phyloP scores from a whole-genome alignment of 306 rosid species.

The Styphnolobium japonicum region DNA sequence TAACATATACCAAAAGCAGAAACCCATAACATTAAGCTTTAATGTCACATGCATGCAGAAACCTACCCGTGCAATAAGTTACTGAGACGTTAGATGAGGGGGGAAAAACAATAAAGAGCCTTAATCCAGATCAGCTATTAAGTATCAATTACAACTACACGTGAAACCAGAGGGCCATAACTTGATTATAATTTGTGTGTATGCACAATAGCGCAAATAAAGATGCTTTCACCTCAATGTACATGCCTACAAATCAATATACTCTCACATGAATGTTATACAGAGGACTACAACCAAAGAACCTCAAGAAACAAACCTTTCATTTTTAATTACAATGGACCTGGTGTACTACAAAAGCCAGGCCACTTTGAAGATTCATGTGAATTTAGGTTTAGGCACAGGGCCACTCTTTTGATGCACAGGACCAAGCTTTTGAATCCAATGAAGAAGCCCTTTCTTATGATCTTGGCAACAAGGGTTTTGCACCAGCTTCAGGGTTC shows the following conservation, averaged over 20 bases:
- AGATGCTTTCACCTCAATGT: conserved; percentile 38
- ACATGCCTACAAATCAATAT: conserved; percentile 47
- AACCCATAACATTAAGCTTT: background rate
- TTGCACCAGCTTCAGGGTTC: conserved; percentile 59
- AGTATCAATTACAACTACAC: too few species aligned
- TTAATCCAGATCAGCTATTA: background rate
- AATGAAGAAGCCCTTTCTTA: conserved; percentile 80
- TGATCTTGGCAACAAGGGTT: conserved; percentile 65
- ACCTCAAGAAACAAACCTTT: conserved; percentile 50
- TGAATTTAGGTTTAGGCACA: conserved; percentile 78
- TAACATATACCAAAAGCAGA: conserved; percentile 23
- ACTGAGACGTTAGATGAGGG: background rate
- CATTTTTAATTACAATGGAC: conserved; percentile 65
- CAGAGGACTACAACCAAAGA: conserved; percentile 35
- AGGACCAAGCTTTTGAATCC: conserved; percentile 93
- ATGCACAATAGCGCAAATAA: conserved; percentile 21
- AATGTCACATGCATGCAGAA: conserved; percentile 7
- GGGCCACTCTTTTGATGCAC: conserved; percentile 45
- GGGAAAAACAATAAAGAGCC: background rate
- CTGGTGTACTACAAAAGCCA: conserved; percentile 55
- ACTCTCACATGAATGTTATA: conserved; percentile 35
- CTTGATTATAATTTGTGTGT: background rate
- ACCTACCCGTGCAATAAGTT: conserved; percentile 11
- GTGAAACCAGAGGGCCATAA: background rate
- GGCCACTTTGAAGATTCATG: conserved; percentile 45